Base-by-base conservation (phyloP, 2,329 filamentous ascomycete genomes). In the Monosporascus sp. region DNA sequence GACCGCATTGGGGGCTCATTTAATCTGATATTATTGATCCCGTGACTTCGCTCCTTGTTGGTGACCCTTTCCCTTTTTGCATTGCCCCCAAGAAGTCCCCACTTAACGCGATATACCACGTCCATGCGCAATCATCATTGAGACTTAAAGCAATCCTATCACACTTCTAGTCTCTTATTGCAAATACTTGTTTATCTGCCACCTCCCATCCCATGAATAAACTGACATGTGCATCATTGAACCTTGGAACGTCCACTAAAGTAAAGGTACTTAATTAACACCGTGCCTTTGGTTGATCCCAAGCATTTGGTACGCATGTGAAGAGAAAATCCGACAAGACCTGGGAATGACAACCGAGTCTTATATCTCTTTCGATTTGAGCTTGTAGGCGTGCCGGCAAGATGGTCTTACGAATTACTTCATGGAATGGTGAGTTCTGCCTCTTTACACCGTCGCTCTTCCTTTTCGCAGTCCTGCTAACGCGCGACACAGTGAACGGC, bases 331-430 rank as follows among this genome's bases (percentile, higher is more conserved):
- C 39, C 39, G 39, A 15, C 18, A 43, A 9, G 39, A 22, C 6
- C 39, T 15, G 17, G 39, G 25, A 49, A 53, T 52, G 25, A 35
- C 18, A 35, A 48, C 27, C 24, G 24, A 18, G 17, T n/a, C 48
- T n/a, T n/a, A 15, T 48, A 27, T 41, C 35, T 39, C 27, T 49
- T 18, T 24, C 5, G 3, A 14, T 43, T 15, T 11, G 39, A 24
- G 39, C 18, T 18, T 8, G 37, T 39, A 43, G 39, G 9, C 18
- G 18, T 5, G 39, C 43, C 48, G 39, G 5, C 55, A 78, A 64
- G 20, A 91, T 91, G 88, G 80, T 78, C 17, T 75, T 95, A 59
- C 85, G 90, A 56, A 90, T 96, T 62, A 94, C 89, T 3, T 89
- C 88, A 15, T 93, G 89, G 89, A 93, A 93, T 73, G 89, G 88